Evolutionary conservation across 192 early-diverging fungal species (phyloP).

Genomic region (Spizellomyces sp.): DNA sequence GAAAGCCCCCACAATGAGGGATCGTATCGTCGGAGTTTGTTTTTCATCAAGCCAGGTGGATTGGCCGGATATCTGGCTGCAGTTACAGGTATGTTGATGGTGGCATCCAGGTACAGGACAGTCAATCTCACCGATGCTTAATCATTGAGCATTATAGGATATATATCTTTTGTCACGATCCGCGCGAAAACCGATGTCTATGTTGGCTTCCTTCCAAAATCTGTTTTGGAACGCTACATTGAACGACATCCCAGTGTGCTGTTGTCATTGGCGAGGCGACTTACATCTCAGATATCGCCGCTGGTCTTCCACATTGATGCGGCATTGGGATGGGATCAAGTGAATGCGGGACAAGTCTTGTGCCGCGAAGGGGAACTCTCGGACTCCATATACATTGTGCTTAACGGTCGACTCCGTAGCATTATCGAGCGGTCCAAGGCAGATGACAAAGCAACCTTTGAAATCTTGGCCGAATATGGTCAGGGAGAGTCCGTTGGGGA

Average conservation of each 20-base stretch:
- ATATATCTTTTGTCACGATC: slow-evolving; percentile 86
- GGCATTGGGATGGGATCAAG: slow-evolving; percentile 91
- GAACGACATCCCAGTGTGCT: slow-evolving; percentile 84
- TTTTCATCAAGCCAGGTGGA: slow-evolving; percentile 81
- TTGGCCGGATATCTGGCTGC: slow-evolving; percentile 92
- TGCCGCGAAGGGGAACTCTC: slow-evolving; percentile 84
- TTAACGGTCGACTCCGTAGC: slow-evolving; percentile 89
- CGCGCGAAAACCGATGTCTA: slow-evolving; percentile 75
- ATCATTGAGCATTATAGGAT: slow-evolving; percentile 45
- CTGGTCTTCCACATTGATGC: slow-evolving; percentile 67
- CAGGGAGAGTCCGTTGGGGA: slow-evolving; percentile 97
- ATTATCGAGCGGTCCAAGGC: slow-evolving; percentile 62
- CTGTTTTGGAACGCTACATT: slow-evolving; percentile 78
- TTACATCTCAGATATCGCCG: slow-evolving; percentile 80
- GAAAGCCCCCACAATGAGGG: neutral
- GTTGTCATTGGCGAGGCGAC: slow-evolving; percentile 83
- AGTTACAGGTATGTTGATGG: slow-evolving; percentile 63
- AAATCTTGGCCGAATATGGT: slow-evolving; percentile 90
- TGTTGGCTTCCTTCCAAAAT: slow-evolving; percentile 87
- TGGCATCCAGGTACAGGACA: neutral
- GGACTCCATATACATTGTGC: slow-evolving; percentile 89
- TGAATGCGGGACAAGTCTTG: slow-evolving; percentile 90
- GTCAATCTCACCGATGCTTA: neutral
- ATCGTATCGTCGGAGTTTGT: slow-evolving; percentile 50
- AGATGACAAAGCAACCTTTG: slow-evolving; percentile 39